Conservation (phyloP, 2,329 filamentous ascomycete species). For the Penicillium rolfsii region DNA sequence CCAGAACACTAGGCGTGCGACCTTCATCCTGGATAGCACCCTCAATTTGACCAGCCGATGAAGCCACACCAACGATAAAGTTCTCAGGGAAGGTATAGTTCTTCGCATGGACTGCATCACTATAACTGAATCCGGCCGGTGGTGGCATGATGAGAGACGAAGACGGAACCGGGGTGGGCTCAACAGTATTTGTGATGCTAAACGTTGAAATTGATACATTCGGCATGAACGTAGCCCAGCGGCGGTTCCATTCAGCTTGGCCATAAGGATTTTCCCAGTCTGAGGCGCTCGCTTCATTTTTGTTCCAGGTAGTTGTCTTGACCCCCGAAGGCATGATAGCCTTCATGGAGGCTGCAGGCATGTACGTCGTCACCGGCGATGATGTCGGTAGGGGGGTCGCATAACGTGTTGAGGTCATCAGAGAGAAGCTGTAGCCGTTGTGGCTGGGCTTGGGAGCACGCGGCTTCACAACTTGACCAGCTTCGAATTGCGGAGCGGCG, state of each 20-base stretch:
- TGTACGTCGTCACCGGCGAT: neutral
- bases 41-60: neutral
- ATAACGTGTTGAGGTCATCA: neutral
- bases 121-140: neutral
- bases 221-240: slow-evolving; percentile 8
- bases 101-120: neutral
- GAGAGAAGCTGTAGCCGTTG: slow-evolving; percentile 1
- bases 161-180: neutral
- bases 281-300: slow-evolving; percentile 5
- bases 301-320: slow-evolving; percentile 8
- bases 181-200: neutral
- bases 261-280: slow-evolving; percentile 9
- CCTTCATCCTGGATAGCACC: slow-evolving; percentile 2
- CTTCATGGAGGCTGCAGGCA: neutral
- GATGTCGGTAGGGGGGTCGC: neutral
- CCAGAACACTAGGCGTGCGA: neutral
- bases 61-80: neutral
- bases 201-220: slow-evolving; percentile 7
- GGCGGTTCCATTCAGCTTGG: slow-evolving; percentile 6
- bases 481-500: neutral
- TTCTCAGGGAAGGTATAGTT: neutral
- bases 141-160: slow-evolving; percentile 1
- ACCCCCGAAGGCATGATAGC: slow-evolving; percentile 6
- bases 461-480: neutral
- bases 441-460: neutral